Percentiles rank a stretch among this genome's conserved stretches.
Evolutionary conservation across 83 land plant species (phyloP).

Genomic region (Picea mariana): DNA sequence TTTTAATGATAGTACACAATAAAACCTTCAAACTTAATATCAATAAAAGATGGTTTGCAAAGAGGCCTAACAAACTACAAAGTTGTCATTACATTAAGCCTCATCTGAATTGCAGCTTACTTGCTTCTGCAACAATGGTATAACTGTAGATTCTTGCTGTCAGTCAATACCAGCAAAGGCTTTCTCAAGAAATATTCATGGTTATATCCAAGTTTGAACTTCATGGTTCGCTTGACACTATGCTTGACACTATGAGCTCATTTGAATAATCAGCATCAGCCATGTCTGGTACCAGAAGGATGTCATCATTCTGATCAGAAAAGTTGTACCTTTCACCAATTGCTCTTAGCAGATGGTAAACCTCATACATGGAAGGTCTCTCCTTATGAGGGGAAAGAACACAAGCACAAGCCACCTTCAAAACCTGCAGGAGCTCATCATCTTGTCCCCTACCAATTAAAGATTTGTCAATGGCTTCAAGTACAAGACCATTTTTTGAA

Average conservation of each 20-base stretch:
- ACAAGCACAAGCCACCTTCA: slow-evolving; percentile 73
- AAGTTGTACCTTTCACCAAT: slow-evolving; percentile 76
- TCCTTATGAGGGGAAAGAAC: slow-evolving; percentile 68
- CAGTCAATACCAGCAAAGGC: too few species aligned
- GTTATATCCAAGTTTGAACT: not conserved
- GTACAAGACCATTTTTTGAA: slow-evolving; percentile 34
- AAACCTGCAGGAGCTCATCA: slow-evolving; percentile 67
- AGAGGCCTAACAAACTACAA: too few species aligned
- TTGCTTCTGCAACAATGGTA: too few species aligned
- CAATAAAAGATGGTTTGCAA: too few species aligned
- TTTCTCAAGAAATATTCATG: too few species aligned
- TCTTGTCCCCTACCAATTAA: slow-evolving; percentile 64
- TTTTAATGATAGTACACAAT: too few species aligned
- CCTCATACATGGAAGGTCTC: slow-evolving; percentile 91
- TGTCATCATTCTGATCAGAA: slow-evolving; percentile 52
- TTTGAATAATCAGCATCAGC: slow-evolving; percentile 4
- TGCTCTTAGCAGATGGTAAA: slow-evolving; percentile 74
- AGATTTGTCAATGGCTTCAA: slow-evolving; percentile 65
- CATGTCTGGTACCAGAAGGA: slow-evolving; percentile 26
- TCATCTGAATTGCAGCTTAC: too few species aligned
- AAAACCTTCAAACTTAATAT: too few species aligned
- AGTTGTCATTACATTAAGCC: too few species aligned
- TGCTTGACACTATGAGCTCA: slow-evolving; percentile 5
- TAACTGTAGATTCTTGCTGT: too few species aligned
- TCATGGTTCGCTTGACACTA: not conserved